Evolutionary conservation across 805 yeast genomes (phyloP), one percentile per base, ranked within the genome.

Genomic region (Aciculoconidium aculeatum): DNA sequence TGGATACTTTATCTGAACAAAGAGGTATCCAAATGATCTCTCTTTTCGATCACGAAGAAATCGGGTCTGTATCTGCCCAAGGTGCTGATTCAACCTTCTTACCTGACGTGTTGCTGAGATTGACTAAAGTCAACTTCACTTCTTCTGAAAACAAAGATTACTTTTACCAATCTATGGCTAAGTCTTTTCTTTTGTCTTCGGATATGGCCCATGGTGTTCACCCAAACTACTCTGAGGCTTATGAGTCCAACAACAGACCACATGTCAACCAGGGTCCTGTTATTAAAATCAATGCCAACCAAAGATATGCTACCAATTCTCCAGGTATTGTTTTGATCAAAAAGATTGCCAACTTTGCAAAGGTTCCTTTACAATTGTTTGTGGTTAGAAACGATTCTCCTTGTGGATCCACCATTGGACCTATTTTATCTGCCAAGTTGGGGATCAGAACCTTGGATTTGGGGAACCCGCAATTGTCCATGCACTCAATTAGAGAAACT

Each of bases 201-300:
- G 98, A 90, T 54, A 92, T 87, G 77, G 95, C 97, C 1, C 98
- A 90, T 52, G 97, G 95, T 17, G 81, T 90, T 21, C 96, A 90
- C 55, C 98, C 98, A 34, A 90, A 90, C 56, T 90, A 90, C 54
- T 60, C 73, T 4, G 71, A 69, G 30, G 73, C 73, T 44, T 82
- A 92, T 57, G 97, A 92, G 51, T 51, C 73, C 13, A 63, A 71
- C 37, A 94, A 90, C 55, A 73, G 75, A 40, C 97, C 98, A 1
- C 67, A 68, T 29, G 61, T 90, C 37, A 94, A 94, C 48, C 66
- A 67, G 19, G 98, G 98, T 5, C 96, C 97, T 0, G 96, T 87
- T 3, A 75, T 90, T 49, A 90, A 90, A 57, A 63, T 90, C 51
- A 90, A 90, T 50, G 96, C 97, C 7, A 90, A 86, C 55, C 97